These are phyloP conservation scores for Sugiyamaella marilandica DNA, from an alignment of 805 yeast species.

Conservation along the genomic window DNA sequence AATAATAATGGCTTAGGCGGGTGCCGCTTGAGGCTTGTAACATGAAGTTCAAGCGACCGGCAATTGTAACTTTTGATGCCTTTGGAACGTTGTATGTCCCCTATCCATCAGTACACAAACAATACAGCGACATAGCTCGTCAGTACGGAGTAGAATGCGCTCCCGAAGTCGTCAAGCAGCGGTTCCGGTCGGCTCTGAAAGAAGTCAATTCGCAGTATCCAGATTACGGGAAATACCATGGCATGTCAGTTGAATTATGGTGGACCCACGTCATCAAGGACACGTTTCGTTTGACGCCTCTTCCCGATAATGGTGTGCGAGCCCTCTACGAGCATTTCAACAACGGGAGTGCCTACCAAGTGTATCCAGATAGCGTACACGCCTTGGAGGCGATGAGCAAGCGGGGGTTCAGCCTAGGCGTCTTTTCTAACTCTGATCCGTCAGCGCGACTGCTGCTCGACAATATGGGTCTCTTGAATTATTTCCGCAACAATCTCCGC, in stretches of 20 bases:
- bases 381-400: slow-evolving; percentile 1
- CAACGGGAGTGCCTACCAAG: slow-evolving; percentile 13
- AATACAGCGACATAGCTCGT: slow-evolving; percentile 14
- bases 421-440: slow-evolving; percentile 22
- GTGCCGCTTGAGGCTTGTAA: background rate
- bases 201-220: slow-evolving; percentile 14
- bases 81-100: slow-evolving; percentile 22
- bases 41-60: slow-evolving; percentile 11
- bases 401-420: slow-evolving; percentile 10
- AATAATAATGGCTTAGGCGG: no score
- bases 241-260: slow-evolving; percentile 15
- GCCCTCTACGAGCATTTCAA: slow-evolving; percentile 20
- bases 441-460: slow-evolving; percentile 14
- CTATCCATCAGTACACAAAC: slow-evolving; percentile 15
- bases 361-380: slow-evolving; percentile 17
- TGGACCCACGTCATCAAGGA: slow-evolving; percentile 17
- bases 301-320: slow-evolving; percentile 4
- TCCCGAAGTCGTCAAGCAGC: slow-evolving; percentile 4
- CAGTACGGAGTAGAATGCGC: slow-evolving; percentile 12
- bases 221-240: slow-evolving; percentile 17
- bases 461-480: slow-evolving; percentile 10
- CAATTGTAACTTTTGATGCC: slow-evolving; percentile 22
- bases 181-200: slow-evolving; percentile 16
- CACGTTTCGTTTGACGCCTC: background rate
- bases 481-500: background rate